Evolutionary conservation across 129 eudicot genomes (phyloP), one percentile per base, ranked within the genome.

Genomic region (Tagetes patula): DNA sequence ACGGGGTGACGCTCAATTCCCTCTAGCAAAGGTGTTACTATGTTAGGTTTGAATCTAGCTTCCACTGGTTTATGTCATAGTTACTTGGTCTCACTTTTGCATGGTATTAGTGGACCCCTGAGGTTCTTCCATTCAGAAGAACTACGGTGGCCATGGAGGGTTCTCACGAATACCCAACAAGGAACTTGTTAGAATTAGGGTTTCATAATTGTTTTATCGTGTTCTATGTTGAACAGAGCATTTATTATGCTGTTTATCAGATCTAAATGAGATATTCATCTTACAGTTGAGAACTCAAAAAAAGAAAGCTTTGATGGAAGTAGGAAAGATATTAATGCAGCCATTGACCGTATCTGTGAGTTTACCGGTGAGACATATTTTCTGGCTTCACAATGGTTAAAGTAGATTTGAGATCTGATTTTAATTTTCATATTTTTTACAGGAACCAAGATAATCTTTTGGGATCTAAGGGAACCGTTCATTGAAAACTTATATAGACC

Each of bases 261-360:
- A 64, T 78, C 46, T 71, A 43, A 43, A 65, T 65, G 62, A 78
- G 6, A 50, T 43, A 20, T 55, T 72, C 67, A 53, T 41, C 77
- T 81, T 41, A 72, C 70, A 30, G 95, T 84, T 47, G 86, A 83
- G 50, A 83, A 78, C 71, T 67, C 52, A 40, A 85, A 27, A 77
- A 85, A 79, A 82, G 96, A 88, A 70, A 75, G 84, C 74, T 91
- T 95, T 77, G 99, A 90, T 72, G 97, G 99, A 73, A 86, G 97
- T 65, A 85, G 99, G 77, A 95, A 91, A 85, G 99, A 91, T 83
- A 80, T 95, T 2, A 95, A 95, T 84, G 96, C 96, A 50, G 97
- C 99, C 76, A 91, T 95, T 76, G 97, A 91, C 77, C 86, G 79
- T 72, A 86, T 91, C 56, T 95, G 99, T 77, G 97, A 90, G 79